Base-by-base conservation (phyloP, 805 yeast genomes). In the Lipomyces yamadae region DNA sequence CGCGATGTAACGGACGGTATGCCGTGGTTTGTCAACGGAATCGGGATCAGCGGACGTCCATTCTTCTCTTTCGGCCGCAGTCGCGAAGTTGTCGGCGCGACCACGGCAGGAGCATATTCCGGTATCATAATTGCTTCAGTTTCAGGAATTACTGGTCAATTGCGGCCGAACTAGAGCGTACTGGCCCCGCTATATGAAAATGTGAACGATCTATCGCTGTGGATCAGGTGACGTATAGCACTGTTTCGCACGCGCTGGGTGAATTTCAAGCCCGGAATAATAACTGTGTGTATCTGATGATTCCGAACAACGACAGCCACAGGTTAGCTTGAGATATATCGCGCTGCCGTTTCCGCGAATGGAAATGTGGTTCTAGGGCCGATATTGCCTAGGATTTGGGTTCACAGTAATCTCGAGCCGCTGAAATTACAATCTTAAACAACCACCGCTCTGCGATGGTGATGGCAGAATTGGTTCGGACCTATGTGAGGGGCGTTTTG, bases 1-100 rank as follows among this genome's bases (percentile, higher is more conserved):
- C 66, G 65, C 10, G 65, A 56, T 24, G 66, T 66, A 56, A 63
- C 70, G n/a, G 69, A 62, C n/a, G 69, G 69, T 11, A 66, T 39
- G 58, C 66, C 66, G 50, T 52, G 66, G 54, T 57, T 55, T 13
- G 69, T 63, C 15, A 66, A 45, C 13, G 69, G 69, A 24, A 62
- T 53, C 29, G 64, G 64, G 15, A 24, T 29, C 50, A 48, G 4
- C 24, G 37, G 45, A 59, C 50, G 33, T 32, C 55, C 55, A 24
- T 15, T 42, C 24, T 59, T 37, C 29, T 35, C 29, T 15, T 45
- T 45, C 11, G 62, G 18, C 56, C 39, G 55, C 56, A 18, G 57
- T n/a, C 62, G 56, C 48, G 56, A 18, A 50, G 34, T 7, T 18
- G 39, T 4, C 2, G 45, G 6, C 24, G 56, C 10, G n/a, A 32